phyloP scores from a whole-genome alignment of 139 green algal species.

The Asterochloris erici region DNA sequence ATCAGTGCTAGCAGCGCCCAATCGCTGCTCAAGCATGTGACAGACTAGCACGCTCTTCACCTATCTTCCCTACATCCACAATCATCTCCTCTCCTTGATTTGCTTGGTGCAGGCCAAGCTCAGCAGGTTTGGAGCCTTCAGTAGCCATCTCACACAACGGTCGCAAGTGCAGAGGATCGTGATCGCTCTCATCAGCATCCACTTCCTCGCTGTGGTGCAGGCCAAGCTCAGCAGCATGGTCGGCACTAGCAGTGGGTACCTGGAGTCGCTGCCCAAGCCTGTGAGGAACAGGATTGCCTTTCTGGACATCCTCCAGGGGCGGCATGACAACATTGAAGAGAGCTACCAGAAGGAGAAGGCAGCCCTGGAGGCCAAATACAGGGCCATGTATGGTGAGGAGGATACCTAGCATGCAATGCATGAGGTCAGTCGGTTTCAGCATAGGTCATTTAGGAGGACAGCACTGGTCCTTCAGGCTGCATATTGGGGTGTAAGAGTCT shows the following conservation, averaged over 20 bases:
- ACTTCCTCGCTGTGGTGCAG: constrained; percentile 10
- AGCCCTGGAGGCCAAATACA: constrained; percentile 66
- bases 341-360: constrained; percentile 52
- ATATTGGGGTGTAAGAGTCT: neutral
- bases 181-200: no score
- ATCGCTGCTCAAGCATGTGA: no score
- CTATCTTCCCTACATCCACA: no score
- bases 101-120: no score
- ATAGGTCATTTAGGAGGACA: no score
- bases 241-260: constrained; percentile 42
- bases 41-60: no score
- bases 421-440: no score
- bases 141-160: no score
- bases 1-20: no score
- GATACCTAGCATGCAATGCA: neutral
- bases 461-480: neutral
- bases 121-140: no score
- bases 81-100: no score
- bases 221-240: constrained; percentile 43
- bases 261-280: constrained; percentile 42
- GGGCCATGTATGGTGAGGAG: constrained; percentile 49
- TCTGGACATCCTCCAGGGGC: constrained; percentile 53
- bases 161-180: no score
- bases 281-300: constrained; percentile 37
- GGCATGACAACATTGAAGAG: constrained; percentile 63